Evolutionary conservation across 2,329 filamentous ascomycete species (phyloP).

Genomic region (Trichophyton mentagrophytes): DNA sequence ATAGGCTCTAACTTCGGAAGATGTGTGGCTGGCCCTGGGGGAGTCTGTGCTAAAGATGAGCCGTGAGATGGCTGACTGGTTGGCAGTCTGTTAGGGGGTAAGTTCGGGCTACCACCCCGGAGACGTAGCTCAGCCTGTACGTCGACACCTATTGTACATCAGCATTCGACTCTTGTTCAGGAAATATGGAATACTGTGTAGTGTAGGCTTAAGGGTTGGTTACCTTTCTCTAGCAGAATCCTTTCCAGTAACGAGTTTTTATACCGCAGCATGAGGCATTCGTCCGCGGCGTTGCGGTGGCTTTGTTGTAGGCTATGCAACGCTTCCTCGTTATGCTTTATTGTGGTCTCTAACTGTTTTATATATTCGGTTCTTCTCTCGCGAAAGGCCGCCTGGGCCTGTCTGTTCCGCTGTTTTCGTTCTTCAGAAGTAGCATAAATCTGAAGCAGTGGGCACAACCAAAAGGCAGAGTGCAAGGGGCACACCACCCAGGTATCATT

Average conservation of each 20-base stretch:
- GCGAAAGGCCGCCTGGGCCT: constrained; percentile 93
- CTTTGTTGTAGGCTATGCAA: constrained; percentile 85
- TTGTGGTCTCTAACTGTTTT: constrained; percentile 94
- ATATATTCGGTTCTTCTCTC: constrained; percentile 98
- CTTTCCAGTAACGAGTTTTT: constrained; percentile 95
- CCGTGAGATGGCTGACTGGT: constrained; percentile 63
- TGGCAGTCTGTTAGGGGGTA: constrained; percentile 55
- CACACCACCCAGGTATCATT: background rate
- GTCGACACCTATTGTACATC: constrained; percentile 59
- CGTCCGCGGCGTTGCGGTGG: constrained; percentile 85
- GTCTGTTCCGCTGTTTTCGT: constrained; percentile 90
- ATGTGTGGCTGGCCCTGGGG: constrained; percentile 59
- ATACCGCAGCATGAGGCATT: constrained; percentile 95
- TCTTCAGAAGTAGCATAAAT: constrained; percentile 99
- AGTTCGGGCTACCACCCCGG: constrained; percentile 76
- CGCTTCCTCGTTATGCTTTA: constrained; percentile 91
- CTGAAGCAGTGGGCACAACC: constrained; percentile 37
- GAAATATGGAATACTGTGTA: background rate
- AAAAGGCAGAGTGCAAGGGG: background rate
- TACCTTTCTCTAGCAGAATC: constrained; percentile 92
- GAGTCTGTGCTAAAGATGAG: constrained; percentile 46
- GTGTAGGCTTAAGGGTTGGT: constrained; percentile 1
- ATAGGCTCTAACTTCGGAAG: constrained; percentile 51
- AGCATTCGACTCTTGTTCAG: background rate
- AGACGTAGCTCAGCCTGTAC: constrained; percentile 89